Conservation (phyloP, 2,329 filamentous ascomycete species). For the Colletotrichum horii region DNA sequence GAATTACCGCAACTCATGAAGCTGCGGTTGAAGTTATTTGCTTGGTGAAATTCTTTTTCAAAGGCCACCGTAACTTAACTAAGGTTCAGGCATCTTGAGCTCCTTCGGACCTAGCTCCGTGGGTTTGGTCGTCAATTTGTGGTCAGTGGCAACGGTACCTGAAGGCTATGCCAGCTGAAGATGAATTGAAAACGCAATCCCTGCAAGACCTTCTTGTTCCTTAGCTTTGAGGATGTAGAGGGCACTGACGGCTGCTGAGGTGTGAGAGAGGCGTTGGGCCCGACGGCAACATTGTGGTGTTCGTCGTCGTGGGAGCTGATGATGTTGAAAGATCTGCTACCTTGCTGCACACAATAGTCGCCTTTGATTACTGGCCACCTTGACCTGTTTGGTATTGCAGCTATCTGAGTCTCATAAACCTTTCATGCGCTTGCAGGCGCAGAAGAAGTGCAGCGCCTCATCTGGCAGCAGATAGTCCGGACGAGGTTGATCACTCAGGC, state of each 20-base stretch:
- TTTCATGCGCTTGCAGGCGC: neutral
- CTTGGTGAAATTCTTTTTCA: neutral
- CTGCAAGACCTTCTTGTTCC: neutral
- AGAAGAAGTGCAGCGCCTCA: neutral
- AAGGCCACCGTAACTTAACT: neutral
- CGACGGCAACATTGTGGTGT: neutral
- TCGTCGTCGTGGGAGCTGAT: neutral
- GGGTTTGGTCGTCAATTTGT: neutral
- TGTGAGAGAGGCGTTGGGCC: neutral
- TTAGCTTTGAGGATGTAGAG: neutral
- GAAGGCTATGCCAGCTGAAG: neutral
- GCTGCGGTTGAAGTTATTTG: neutral
- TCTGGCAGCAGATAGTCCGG: neutral
- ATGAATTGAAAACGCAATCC: neutral
- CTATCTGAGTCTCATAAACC: neutral
- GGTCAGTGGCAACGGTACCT: neutral
- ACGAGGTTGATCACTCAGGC: neutral
- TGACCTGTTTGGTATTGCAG: neutral
- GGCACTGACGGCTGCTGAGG: neutral
- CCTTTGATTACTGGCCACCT: neutral
- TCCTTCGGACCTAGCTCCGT: neutral
- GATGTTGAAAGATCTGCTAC: neutral
- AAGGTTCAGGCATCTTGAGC: neutral
- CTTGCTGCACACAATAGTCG: neutral
- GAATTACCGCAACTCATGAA: neutral